phyloP scores from a whole-genome alignment of 768 basidiomycete genomes.

The Asterophora parasitica region DNA sequence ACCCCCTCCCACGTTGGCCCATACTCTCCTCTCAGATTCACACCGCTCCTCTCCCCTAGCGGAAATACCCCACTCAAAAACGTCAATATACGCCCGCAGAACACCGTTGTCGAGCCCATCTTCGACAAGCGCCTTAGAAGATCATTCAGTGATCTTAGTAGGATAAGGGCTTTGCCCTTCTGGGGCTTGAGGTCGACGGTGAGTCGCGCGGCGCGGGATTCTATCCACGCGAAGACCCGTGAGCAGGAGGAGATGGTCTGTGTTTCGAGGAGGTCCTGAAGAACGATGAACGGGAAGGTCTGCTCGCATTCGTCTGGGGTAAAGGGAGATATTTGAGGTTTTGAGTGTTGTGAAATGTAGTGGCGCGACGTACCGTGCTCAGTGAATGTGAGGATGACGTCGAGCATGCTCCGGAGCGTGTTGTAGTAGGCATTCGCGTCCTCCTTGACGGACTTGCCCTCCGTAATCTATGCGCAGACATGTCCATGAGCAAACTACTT shows the following conservation, averaged over 20 bases:
- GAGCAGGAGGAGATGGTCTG: conserved; percentile 85
- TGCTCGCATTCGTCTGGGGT: conserved; percentile 70
- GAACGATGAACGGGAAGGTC: conserved; percentile 64
- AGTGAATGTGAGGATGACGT: conserved; percentile 71
- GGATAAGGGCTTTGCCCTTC: conserved; percentile 82
- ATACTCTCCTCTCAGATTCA: conserved; percentile 87
- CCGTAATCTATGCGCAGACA: conserved; percentile 44
- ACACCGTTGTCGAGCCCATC: conserved; percentile 77
- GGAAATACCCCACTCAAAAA: conserved; percentile 86
- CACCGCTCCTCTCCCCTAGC: conserved; percentile 84
- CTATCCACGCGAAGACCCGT: conserved; percentile 86
- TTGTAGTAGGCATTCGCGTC: conserved; percentile 53
- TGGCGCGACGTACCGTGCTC: conserved; percentile 54
- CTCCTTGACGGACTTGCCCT: conserved; percentile 59
- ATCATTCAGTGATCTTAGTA: conserved; percentile 84
- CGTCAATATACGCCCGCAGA: conserved; percentile 85
- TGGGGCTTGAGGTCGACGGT: conserved; percentile 78
- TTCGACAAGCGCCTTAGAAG: conserved; percentile 83
- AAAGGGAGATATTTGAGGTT: neutral
- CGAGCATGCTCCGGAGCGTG: conserved; percentile 56
- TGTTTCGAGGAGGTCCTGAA: conserved; percentile 80
- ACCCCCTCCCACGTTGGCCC: conserved; percentile 75
- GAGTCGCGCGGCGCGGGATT: conserved; percentile 61
- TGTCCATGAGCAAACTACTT: neutral
- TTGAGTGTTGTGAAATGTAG: neutral